Evolutionary conservation across 768 basidiomycete species (phyloP).

Genomic region (Lentinula sp.): DNA sequence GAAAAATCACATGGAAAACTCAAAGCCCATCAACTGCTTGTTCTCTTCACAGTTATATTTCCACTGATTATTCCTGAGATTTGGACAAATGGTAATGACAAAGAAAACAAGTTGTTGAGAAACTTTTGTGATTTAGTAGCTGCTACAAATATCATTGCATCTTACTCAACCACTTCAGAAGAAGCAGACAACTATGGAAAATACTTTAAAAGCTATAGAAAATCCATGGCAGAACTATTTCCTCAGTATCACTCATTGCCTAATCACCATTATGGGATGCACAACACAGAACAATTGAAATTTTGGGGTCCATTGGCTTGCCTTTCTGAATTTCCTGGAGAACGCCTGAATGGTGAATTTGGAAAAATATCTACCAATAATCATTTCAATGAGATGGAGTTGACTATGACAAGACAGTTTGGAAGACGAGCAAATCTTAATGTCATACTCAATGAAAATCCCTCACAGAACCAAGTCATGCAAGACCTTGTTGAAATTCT

Average conservation of each 20-base stretch:
- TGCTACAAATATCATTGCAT: slow-evolving; percentile 10
- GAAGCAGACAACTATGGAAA: slow-evolving; percentile 11
- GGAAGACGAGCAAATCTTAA: slow-evolving; percentile 4
- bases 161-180: slow-evolving; percentile 9
- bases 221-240: slow-evolving; percentile 5
- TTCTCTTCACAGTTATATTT: slow-evolving; percentile 9
- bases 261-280: slow-evolving; percentile 15
- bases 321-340: slow-evolving; percentile 12
- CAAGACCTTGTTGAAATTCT: slow-evolving; percentile 1
- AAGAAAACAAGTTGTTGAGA: slow-evolving; percentile 3
- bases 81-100: slow-evolving; percentile 3
- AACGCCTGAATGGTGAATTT: slow-evolving; percentile 11
- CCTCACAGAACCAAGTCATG: neutral
- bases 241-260: slow-evolving; percentile 6
- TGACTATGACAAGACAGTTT: slow-evolving; percentile 10
- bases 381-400: slow-evolving; percentile 13
- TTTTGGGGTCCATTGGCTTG: slow-evolving; percentile 13
- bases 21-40: slow-evolving; percentile 13
- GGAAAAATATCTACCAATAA: slow-evolving; percentile 11
- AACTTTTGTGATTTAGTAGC: slow-evolving; percentile 12
- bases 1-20: slow-evolving; percentile 15
- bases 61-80: slow-evolving; percentile 11
- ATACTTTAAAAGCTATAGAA: slow-evolving; percentile 7
- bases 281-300: slow-evolving; percentile 8
- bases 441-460: slow-evolving; percentile 5